phyloP scores from a whole-genome alignment of 495 filamentous ascomycete species.

The Hyaloscypha variabilis region DNA sequence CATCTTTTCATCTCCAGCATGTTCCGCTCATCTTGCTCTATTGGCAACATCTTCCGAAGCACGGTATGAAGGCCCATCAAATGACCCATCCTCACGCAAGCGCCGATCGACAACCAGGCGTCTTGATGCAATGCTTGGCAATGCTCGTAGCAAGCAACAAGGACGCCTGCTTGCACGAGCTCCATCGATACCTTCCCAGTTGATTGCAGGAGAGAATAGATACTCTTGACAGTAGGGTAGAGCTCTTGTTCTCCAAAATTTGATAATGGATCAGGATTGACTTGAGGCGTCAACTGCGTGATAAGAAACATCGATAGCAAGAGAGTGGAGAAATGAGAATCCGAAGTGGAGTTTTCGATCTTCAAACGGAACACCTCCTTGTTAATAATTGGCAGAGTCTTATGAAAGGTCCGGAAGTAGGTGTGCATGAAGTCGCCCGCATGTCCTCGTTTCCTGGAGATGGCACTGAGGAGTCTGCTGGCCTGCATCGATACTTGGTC shows the following conservation, averaged over 20 bases:
- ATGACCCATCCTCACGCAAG: slow-evolving; percentile 24
- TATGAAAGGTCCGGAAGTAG: slow-evolving; percentile 24
- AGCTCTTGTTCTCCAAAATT: slow-evolving; percentile 8
- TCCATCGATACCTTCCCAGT: slow-evolving; percentile 16
- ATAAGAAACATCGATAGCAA: slow-evolving; percentile 19
- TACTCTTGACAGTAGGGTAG: slow-evolving; percentile 18
- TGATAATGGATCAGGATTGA: neutral
- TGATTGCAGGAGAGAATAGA: slow-evolving; percentile 14
- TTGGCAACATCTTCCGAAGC: neutral
- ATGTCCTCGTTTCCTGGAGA: slow-evolving; percentile 14
- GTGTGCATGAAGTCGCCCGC: neutral
- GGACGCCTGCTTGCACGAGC: slow-evolving; percentile 20
- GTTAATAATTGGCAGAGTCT: slow-evolving; percentile 20
- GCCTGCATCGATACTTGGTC: slow-evolving; percentile 10
- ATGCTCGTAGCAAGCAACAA: slow-evolving; percentile 27
- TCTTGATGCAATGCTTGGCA: slow-evolving; percentile 21
- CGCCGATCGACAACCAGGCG: slow-evolving; percentile 20
- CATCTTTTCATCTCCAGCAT: slow-evolving; percentile 14
- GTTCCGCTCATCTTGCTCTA: neutral
- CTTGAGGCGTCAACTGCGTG: neutral
- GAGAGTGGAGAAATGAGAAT: slow-evolving; percentile 19
- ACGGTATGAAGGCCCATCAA: slow-evolving; percentile 14
- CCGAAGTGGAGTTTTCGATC: neutral
- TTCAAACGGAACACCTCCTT: slow-evolving; percentile 11
- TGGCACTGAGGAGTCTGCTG: slow-evolving; percentile 14